phyloP scores from a whole-genome alignment of 331 rosid species.

The Stylosanthes scabra region DNA sequence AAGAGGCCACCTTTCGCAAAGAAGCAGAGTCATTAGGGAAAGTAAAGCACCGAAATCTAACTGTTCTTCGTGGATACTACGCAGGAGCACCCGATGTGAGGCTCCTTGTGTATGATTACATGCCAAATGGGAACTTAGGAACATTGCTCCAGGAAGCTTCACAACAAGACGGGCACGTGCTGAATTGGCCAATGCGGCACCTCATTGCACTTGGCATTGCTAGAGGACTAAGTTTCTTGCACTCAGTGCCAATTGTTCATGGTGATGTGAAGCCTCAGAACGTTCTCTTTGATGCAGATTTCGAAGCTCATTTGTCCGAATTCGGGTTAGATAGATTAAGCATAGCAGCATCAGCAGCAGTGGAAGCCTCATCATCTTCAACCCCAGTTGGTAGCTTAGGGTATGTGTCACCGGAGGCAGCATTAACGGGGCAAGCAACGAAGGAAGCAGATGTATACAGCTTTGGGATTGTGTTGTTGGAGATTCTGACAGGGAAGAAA shows the following conservation, averaged over 20 bases:
- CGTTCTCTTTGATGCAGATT: conserved; percentile 86
- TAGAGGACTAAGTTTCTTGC: conserved; percentile 74
- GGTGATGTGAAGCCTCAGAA: conserved; percentile 84
- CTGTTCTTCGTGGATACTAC: conserved; percentile 77
- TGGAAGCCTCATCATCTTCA: conserved; percentile 63
- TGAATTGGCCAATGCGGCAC: conserved; percentile 97
- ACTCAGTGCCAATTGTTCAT: conserved; percentile 69
- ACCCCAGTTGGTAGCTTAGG: conserved; percentile 75
- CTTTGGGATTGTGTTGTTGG: conserved; percentile 80
- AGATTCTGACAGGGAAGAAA: conserved; percentile 78
- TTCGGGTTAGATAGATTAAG: conserved; percentile 74
- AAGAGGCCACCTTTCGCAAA: conserved; percentile 63
- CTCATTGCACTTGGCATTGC: conserved; percentile 86
- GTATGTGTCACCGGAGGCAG: conserved; percentile 77
- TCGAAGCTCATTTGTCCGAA: conserved; percentile 87
- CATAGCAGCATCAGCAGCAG: conserved; percentile 49
- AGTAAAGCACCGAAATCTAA: conserved; percentile 77
- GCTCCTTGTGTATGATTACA: conserved; percentile 81
- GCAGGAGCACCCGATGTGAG: conserved; percentile 79
- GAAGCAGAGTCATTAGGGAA: conserved; percentile 81
- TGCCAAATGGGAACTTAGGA: conserved; percentile 88
- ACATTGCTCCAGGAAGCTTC: conserved; percentile 87
- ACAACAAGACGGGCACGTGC: conserved; percentile 88
- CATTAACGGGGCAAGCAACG: conserved; percentile 61
- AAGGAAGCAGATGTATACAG: conserved; percentile 85